Base-by-base conservation (phyloP, 768 basidiomycete species). In the Butyriboletus loyo region DNA sequence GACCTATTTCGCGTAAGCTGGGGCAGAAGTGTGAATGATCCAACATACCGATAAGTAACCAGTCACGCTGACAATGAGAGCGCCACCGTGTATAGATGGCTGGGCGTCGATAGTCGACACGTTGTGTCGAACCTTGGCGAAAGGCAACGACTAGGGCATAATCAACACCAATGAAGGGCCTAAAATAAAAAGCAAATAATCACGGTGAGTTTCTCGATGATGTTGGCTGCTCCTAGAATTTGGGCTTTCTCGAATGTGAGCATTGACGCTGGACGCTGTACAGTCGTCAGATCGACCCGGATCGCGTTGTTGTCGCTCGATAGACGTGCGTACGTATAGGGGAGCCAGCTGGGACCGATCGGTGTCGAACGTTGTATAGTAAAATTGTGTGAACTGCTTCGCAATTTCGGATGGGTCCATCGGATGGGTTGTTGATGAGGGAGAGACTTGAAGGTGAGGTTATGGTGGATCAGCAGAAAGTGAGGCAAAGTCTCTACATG, bases 71-170 rank as follows among this genome's bases (percentile, higher is more conserved):
- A 98, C 92, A 44, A 92, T 66, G 48, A 89, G 69, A 1, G 83
- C 78, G 10, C 78, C 65, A 8, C 71, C 60, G 2, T 74, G 69
- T 6, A 79, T 78, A 1, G 94, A 89, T 1, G 95, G 96, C 69
- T 98, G 97, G 13, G 86, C 89, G 67, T 97, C 94, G 37, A 84
- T 72, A 7, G 93, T 98, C 21, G 82, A 75, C 62, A 98, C 78
- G 46, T 83, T 81, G 78, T 98, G 96, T 62, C 72, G 71, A 44
- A 98, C 91, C 58, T 81, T 85, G 38, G 64, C n/a, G 76, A 98
- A 98, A 10, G 92, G 90, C 44, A 98, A 77, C 34, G 59, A 58
- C 93, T 90, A 62, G 37, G 45, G 25, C 46, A 36, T 17, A 49
- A 46, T 48, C 51, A 60, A 24, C 7, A 31, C 34, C 2, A 9